Conservation (phyloP, 208 protist genomes). For the Strigomonas culicis region DNA sequence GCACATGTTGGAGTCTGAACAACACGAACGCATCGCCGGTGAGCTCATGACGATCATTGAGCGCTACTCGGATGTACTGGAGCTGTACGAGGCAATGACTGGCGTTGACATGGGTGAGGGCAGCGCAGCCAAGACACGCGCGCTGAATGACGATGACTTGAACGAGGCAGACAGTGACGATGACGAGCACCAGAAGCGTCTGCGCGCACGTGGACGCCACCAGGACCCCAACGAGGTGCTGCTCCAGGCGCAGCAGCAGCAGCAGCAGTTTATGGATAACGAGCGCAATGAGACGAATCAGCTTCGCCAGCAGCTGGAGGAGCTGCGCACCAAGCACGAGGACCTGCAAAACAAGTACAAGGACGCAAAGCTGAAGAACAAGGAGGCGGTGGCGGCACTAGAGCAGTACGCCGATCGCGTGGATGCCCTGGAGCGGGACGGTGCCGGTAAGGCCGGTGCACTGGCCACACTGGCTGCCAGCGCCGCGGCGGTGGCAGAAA, state of each 20-base stretch:
- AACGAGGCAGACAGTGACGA: conserved; percentile 73
- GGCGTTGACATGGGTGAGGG: conserved; percentile 82
- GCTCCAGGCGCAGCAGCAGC: conserved; percentile 73
- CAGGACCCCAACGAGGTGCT: conserved; percentile 43
- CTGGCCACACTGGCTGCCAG: not conserved
- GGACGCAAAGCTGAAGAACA: conserved; percentile 89
- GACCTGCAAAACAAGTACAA: conserved; percentile 91
- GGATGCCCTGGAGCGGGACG: conserved; percentile 44
- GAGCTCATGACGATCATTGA: conserved; percentile 88
- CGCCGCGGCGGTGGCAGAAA: conserved; percentile 4
- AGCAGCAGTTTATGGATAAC: conserved; percentile 62
- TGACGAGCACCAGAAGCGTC: conserved; percentile 48
- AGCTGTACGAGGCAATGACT: conserved; percentile 87
- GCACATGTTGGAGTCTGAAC: conserved; percentile 70
- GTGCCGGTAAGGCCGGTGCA: conserved; percentile 3
- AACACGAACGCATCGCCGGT: conserved; percentile 58
- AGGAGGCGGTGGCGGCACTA: conserved; percentile 54
- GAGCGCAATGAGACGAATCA: conserved; percentile 57
- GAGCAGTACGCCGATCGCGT: conserved; percentile 66
- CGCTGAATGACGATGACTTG: conserved; percentile 33
- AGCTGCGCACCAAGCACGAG: conserved; percentile 75
- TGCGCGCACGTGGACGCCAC: conserved; percentile 34
- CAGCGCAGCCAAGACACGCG: conserved; percentile 42
- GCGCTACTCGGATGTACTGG: conserved; percentile 67
- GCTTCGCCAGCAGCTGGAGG: conserved; percentile 70